Conservation (phyloP, 2,329 filamentous ascomycete species). For the Apiospora arundinis region DNA sequence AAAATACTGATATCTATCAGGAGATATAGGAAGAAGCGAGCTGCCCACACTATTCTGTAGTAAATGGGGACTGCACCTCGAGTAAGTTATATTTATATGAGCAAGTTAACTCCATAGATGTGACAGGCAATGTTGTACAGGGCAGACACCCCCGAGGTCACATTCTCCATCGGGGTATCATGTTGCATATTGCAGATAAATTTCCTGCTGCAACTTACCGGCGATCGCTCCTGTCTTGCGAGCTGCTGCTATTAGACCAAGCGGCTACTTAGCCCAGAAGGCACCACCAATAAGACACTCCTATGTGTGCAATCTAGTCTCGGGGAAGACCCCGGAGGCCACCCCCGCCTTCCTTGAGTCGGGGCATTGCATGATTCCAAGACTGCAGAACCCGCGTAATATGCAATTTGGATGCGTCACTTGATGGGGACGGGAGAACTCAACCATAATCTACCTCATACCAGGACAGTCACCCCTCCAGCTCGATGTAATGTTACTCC, state of each 20-base stretch:
- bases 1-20: not conserved
- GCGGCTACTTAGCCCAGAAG: not conserved
- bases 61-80: not conserved
- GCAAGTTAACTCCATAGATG: too few relatives aligned
- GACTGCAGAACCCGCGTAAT: not conserved
- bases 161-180: not conserved
- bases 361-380: slow-evolving; percentile 6
- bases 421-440: not conserved
- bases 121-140: not conserved
- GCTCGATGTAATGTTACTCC: slow-evolving; percentile 9
- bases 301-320: not conserved
- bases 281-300: not conserved
- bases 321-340: not conserved
- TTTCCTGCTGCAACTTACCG: not conserved
- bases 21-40: not conserved
- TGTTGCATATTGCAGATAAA: not conserved
- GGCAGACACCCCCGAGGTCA: not conserved
- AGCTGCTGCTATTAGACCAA: not conserved
- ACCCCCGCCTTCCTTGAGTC: not conserved
- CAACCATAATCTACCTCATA: too few relatives aligned
- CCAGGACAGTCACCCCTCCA: not conserved
- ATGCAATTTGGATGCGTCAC: not conserved
- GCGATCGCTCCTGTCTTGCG: not conserved
- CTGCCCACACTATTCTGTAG: not conserved
- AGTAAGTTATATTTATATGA: not conserved